Evolutionary conservation across 192 early-diverging fungal species (phyloP).

Genomic region (Phycomyces blakesleeanus): DNA sequence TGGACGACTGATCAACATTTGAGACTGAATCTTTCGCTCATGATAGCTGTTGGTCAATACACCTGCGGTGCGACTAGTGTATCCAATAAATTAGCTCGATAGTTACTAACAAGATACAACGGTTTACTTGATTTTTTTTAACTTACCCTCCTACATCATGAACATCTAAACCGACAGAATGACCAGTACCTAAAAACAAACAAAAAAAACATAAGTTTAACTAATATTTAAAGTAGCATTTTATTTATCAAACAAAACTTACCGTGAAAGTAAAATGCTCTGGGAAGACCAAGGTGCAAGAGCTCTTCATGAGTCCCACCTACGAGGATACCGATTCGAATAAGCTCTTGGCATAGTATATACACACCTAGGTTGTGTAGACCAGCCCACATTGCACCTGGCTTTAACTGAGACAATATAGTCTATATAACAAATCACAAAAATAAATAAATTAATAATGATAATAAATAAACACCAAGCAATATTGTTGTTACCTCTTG

Average conservation of each 20-base stretch:
- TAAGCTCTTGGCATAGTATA: slow-evolving; percentile 62
- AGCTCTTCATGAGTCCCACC: slow-evolving; percentile 57
- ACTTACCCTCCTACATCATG: slow-evolving; percentile 66
- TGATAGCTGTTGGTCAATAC: not conserved
- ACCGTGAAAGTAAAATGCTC: slow-evolving; percentile 87
- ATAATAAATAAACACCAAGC: not conserved
- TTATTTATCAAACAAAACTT: slow-evolving; percentile 1
- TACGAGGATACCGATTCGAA: slow-evolving; percentile 67
- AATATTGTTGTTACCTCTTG: slow-evolving; percentile 44
- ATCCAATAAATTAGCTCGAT: not conserved
- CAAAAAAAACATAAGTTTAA: too few relatives aligned
- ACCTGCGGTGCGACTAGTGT: not conserved
- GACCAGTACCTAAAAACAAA: slow-evolving; percentile 70
- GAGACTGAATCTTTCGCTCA: slow-evolving; percentile 7
- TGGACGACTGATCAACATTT: slow-evolving; percentile 67
- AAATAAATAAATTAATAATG: not conserved
- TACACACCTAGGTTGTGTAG: slow-evolving; percentile 75
- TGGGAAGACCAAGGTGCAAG: slow-evolving; percentile 58
- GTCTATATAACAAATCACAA: slow-evolving; percentile 35
- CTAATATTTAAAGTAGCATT: not conserved
- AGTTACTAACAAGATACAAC: not conserved
- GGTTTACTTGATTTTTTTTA: not conserved
- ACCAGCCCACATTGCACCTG: slow-evolving; percentile 84
- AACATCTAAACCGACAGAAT: slow-evolving; percentile 86
- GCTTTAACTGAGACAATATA: slow-evolving; percentile 64